Evolutionary conservation across 345 rosid genomes (phyloP).

Genomic region (Camelina hispida): DNA sequence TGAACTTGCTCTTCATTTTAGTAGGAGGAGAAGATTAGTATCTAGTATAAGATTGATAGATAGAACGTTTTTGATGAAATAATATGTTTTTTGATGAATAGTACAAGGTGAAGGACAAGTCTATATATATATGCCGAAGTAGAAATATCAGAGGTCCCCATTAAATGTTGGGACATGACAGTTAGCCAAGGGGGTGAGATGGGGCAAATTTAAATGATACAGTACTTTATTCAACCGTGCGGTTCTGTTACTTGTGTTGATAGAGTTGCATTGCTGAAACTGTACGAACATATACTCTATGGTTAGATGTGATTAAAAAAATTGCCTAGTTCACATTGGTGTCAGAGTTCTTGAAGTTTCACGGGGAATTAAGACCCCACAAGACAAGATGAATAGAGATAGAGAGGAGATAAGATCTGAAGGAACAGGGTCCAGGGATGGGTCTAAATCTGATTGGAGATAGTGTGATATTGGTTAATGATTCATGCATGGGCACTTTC

Average conservation of each 20-base stretch:
- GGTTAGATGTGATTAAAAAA: constrained; percentile 16
- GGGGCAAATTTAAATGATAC: constrained; percentile 37
- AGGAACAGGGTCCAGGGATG: constrained; percentile 58
- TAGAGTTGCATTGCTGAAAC: constrained; percentile 47
- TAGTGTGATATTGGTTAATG: constrained; percentile 59
- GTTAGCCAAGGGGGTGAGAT: constrained; percentile 45
- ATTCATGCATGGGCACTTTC: constrained; percentile 33
- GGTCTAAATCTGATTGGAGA: constrained; percentile 57
- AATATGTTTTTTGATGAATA: constrained; percentile 35
- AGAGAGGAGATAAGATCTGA: constrained; percentile 62
- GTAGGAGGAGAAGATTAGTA: neutral
- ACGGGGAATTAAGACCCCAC: constrained; percentile 60
- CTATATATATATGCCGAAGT: constrained; percentile 45
- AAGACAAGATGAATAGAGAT: constrained; percentile 48
- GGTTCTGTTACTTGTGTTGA: constrained; percentile 41
- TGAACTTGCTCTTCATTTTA: constrained; percentile 52
- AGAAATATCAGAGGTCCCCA: constrained; percentile 42
- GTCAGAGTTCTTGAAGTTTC: constrained; percentile 39
- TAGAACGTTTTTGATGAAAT: constrained; percentile 27
- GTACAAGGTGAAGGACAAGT: constrained; percentile 38
- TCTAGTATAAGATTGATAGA: constrained; percentile 10
- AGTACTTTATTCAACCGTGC: constrained; percentile 44
- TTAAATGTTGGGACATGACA: constrained; percentile 60
- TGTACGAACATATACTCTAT: constrained; percentile 59
- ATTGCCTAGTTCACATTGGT: constrained; percentile 16